These are phyloP conservation scores for Orbilia quercus DNA, from an alignment of 2,329 filamentous ascomycete genomes.

Conservation along the genomic window DNA sequence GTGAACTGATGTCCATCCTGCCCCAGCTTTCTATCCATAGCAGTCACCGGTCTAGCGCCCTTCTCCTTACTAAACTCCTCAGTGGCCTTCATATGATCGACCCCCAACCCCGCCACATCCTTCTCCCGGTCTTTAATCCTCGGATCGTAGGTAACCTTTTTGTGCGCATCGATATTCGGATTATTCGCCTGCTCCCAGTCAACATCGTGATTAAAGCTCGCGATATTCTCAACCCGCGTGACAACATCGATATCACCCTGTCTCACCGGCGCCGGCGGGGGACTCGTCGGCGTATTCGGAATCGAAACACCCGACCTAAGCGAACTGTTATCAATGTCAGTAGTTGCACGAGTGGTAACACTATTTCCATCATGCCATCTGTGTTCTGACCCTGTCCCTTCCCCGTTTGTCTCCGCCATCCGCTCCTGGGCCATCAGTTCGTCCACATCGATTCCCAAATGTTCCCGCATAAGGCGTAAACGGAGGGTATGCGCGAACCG, in stretches of 20 bases:
- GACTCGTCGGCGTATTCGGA: slow-evolving; percentile 16
- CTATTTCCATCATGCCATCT: slow-evolving; percentile 55
- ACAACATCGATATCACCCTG: slow-evolving; percentile 69
- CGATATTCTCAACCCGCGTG: slow-evolving; percentile 68
- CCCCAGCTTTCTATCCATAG: slow-evolving; percentile 45
- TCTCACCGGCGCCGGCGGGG: slow-evolving; percentile 6
- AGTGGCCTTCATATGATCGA: slow-evolving; percentile 75
- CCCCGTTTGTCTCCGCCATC: slow-evolving; percentile 72
- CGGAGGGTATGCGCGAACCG: slow-evolving; percentile 92
- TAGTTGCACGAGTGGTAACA: slow-evolving; percentile 53
- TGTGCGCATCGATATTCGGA: slow-evolving; percentile 69
- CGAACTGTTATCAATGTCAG: slow-evolving; percentile 41
- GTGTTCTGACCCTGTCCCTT: slow-evolving; percentile 55
- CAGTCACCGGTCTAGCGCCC: slow-evolving; percentile 30
- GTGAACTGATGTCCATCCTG: slow-evolving; percentile 49
- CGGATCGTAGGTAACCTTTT: slow-evolving; percentile 69
- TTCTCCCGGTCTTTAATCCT: slow-evolving; percentile 72
- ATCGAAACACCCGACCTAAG: slow-evolving; percentile 34
- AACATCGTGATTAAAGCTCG: slow-evolving; percentile 81
- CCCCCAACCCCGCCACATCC: slow-evolving; percentile 81
- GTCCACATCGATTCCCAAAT: slow-evolving; percentile 94
- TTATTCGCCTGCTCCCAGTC: slow-evolving; percentile 72
- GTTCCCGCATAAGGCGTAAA: slow-evolving; percentile 93
- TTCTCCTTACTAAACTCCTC: slow-evolving; percentile 59
- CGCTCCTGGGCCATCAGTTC: slow-evolving; percentile 84